Base-by-base conservation (phyloP, 768 basidiomycete genomes). In the Crepidotus variabilis region DNA sequence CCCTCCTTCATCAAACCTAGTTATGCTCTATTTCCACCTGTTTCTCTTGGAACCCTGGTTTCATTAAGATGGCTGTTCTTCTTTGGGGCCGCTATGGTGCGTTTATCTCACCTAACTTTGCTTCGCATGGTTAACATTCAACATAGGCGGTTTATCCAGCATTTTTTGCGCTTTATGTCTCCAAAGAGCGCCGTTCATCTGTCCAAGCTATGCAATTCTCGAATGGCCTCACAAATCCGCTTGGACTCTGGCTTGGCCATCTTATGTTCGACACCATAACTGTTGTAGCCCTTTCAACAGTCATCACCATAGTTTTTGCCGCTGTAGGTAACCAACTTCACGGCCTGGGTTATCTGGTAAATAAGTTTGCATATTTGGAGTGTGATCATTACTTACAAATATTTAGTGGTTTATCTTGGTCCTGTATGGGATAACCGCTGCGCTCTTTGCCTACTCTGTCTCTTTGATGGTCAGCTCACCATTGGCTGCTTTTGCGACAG, bases 121-220 rank as follows among this genome's bases (percentile, higher is more conserved):
- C 47, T 10, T 53, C 18, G 9, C 47, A 11, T 24, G 18, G 55
- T 39, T 20, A n/a, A 16, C n/a, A 45, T 32, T 28, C 28, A 50
- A 46, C 59, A 13, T 54, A 89, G 87, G 76, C 86, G 10, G 84
- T 89, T 1, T 92, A 81, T 64, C 88, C 90, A n/a, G 90, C 90
- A 2, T 92, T 92, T 72, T 90, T 84, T 61, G 79, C 87, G 9
- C 67, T 92, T 13, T 92, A 92, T 67, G 88, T 90, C 2, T 84
- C 88, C 0, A 78, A 77, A 58, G 90, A 92, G 64, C 81, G 87
- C 9, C 78, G 82, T 1, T 82, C 85, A 0, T 82, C 84, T 1
- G 87, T 92, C 0, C 88, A 91, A 65, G 86, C 89, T 2, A 92
- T 92, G 87, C 90, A 92, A 63, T 73, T 87, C 34, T 88, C 86